These are phyloP conservation scores for Linum tenue DNA, from an alignment of 345 rosid species.

Conservation along the genomic window DNA sequence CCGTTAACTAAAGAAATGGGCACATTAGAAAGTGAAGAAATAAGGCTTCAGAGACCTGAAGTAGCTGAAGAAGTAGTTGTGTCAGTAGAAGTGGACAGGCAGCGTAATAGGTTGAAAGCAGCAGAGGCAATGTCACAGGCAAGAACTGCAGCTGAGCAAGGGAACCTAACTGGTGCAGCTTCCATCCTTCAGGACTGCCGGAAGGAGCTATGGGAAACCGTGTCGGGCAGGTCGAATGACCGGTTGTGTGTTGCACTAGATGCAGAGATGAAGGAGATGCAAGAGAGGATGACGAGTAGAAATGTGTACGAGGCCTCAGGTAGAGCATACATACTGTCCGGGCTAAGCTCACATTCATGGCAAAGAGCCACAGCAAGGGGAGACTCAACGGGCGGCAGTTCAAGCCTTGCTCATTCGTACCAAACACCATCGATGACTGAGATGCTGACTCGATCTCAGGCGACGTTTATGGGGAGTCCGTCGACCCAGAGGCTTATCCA, in stretches of 20 bases:
- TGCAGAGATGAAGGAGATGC: slow-evolving; percentile 92
- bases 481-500: slow-evolving; percentile 52
- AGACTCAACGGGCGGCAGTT: slow-evolving; percentile 64
- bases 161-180: slow-evolving; percentile 62
- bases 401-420: slow-evolving; percentile 70
- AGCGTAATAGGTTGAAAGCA: slow-evolving; percentile 3
- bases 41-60: not conserved
- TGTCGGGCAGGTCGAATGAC: slow-evolving; percentile 59
- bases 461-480: slow-evolving; percentile 37
- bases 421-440: slow-evolving; percentile 90
- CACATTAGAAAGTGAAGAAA: not conserved
- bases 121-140: slow-evolving; percentile 54
- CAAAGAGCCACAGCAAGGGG: slow-evolving; percentile 98
- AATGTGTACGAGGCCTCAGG: slow-evolving; percentile 90
- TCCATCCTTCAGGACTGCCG: slow-evolving; percentile 59
- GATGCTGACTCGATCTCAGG: slow-evolving; percentile 85
- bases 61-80: not conserved
- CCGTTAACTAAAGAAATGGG: not conserved
- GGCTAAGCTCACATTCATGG: slow-evolving; percentile 98
- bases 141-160: slow-evolving; percentile 67
- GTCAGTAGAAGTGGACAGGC: slow-evolving; percentile 1
- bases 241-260: slow-evolving; percentile 70
- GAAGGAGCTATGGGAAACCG: slow-evolving; percentile 43
- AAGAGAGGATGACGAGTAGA: slow-evolving; percentile 90
- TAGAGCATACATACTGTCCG: slow-evolving; percentile 89